Evolutionary conservation across 2,329 filamentous ascomycete genomes (phyloP), one percentile per base, ranked within the genome.

Genomic region (Phaeosphaeriaceae sp.): DNA sequence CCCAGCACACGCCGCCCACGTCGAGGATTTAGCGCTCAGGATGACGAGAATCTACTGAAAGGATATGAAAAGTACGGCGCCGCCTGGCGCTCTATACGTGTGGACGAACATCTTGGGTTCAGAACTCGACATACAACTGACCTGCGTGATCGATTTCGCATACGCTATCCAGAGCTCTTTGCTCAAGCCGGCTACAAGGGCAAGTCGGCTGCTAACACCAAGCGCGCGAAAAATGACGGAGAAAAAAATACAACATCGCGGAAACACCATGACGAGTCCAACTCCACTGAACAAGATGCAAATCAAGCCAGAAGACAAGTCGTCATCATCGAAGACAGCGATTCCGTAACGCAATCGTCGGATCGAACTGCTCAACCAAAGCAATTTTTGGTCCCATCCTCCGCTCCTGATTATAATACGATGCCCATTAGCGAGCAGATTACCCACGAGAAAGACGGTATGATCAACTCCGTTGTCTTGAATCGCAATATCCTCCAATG

Each of bases 61-160:
- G 88, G 88, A 4, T 88, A 88, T 60, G 78, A 82, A 22, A 84
- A 84, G 49, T 81, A 89, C 62, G 86, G 86, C 2, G 83, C 86
- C 51, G 80, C 84, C 44, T 90, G 88, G 88, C 86, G 85, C 11
- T 72, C 80, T 7, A 89, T 90, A 53, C 81, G 83, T 59, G 81
- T 85, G 56, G 86, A 89, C 59, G 75, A 77, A 15, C 78, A 81
- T 6, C 73, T 89, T 2, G 80, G 82, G 13, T 80, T 89, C 47
- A 69, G 73, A 10, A 78, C 83, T 63, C 81, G 87, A 44, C 82
- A 82, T 47, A 66, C 76, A 0, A 88, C 86, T 1, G 87, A 89
- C 66, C 69, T 90, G 15, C 81, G 88, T 30, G 88, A 89, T 70
- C 83, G 87, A 3, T 87, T 89, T 63, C 81, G 87, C 17, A 87